Evolutionary conservation across 176 grass and related monocot species (phyloP).

Genomic region (Pontederia crassipes): DNA sequence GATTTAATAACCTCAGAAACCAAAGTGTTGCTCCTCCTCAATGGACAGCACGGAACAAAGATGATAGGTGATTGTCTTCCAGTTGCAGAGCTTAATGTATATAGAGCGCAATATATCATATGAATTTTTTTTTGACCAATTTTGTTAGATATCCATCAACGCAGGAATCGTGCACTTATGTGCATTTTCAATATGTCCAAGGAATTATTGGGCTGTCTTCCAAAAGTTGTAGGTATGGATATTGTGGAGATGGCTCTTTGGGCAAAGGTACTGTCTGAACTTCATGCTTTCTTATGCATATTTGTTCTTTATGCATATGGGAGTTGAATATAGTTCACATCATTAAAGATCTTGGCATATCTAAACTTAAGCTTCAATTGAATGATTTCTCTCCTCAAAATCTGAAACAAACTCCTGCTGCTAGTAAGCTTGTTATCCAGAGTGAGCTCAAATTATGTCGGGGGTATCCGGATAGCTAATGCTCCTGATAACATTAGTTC

Average conservation of each 20-base stretch:
- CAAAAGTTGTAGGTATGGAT: slow-evolving; percentile 79
- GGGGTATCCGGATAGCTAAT: too few species aligned
- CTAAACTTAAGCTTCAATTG: too few species aligned
- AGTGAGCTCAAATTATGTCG: too few species aligned
- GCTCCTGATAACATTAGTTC: too few species aligned
- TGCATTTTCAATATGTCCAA: slow-evolving; percentile 80
- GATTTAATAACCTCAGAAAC: slow-evolving; percentile 36
- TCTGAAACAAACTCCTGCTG: too few species aligned
- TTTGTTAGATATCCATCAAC: not conserved
- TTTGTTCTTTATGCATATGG: too few species aligned
- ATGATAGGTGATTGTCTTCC: slow-evolving; percentile 48
- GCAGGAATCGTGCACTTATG: slow-evolving; percentile 68
- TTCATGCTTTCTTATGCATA: too few species aligned
- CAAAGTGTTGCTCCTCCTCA: slow-evolving; percentile 80
- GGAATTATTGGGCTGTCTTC: slow-evolving; percentile 57
- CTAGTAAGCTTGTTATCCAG: too few species aligned
- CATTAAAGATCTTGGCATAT: too few species aligned
- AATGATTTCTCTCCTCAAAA: too few species aligned
- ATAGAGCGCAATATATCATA: not conserved
- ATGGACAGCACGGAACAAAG: slow-evolving; percentile 92
- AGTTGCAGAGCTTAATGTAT: not conserved
- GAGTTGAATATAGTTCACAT: too few species aligned
- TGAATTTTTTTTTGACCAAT: not conserved
- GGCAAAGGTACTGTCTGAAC: slow-evolving; percentile 56
- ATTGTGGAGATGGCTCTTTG: slow-evolving; percentile 95